phyloP scores from a whole-genome alignment of 768 basidiomycete genomes.

The Termitomyces sp. region DNA sequence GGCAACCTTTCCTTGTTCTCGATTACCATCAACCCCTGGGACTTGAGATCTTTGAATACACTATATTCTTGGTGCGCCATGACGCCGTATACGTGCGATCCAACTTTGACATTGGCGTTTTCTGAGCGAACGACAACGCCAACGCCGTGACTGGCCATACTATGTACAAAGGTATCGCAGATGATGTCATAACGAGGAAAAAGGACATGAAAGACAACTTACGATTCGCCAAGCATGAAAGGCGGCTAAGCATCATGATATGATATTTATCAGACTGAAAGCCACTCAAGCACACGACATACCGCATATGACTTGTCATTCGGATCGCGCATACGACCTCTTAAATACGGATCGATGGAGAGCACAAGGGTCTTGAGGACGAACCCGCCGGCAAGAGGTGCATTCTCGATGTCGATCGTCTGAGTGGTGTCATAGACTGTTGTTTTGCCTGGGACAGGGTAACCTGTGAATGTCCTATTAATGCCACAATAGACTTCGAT shows the following conservation, averaged over 20 bases:
- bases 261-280: background rate
- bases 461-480: conserved; percentile 20
- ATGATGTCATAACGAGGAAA: background rate
- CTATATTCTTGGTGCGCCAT: conserved; percentile 35
- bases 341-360: conserved; percentile 39
- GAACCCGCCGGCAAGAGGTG: conserved; percentile 38
- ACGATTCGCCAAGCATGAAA: conserved; percentile 33
- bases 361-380: conserved; percentile 46
- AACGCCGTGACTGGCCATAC: conserved; percentile 30
- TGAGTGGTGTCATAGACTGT: conserved; percentile 37
- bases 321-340: conserved; percentile 32
- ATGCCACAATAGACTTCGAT: background rate
- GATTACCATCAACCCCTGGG: conserved; percentile 21
- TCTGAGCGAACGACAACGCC: conserved; percentile 44
- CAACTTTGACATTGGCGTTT: conserved; percentile 22
- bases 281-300: background rate
- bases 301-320: conserved; percentile 22
- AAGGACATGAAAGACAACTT: conserved; percentile 1
- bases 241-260: conserved; percentile 13
- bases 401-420: conserved; percentile 45
- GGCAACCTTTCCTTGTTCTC: conserved; percentile 41
- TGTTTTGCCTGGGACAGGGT: conserved; percentile 41
- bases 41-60: conserved; percentile 19
- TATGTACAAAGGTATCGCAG: conserved; percentile 4
- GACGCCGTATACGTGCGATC: conserved; percentile 36